Percentiles rank a stretch among this genome's conserved stretches.
Evolutionary conservation across 2,329 filamentous ascomycete species (phyloP).

Genomic region (Diaporthe destruens): DNA sequence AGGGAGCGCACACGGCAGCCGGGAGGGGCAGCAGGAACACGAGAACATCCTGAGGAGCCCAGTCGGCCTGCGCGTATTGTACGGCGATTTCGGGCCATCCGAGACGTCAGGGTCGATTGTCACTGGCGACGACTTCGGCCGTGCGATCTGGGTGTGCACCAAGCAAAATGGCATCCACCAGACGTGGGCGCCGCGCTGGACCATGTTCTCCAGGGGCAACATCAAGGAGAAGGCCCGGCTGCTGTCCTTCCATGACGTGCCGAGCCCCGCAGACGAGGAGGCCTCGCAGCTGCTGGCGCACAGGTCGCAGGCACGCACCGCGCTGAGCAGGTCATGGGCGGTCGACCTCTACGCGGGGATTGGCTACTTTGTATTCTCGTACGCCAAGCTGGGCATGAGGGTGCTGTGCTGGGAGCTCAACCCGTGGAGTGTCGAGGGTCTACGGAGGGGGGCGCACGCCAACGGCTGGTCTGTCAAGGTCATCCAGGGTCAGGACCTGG

Average conservation of each 20-base stretch:
- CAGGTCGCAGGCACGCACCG: not conserved
- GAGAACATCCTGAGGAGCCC: slow-evolving; percentile 84
- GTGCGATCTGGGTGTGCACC: slow-evolving; percentile 83
- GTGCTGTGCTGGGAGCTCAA: slow-evolving; percentile 94
- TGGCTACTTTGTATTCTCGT: slow-evolving; percentile 92
- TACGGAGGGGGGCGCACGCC: slow-evolving; percentile 78
- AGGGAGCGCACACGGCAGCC: not conserved
- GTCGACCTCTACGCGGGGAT: slow-evolving; percentile 94
- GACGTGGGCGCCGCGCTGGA: slow-evolving; percentile 88
- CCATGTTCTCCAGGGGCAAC: slow-evolving; percentile 95
- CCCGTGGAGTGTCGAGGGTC: slow-evolving; percentile 85
- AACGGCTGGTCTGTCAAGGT: slow-evolving; percentile 76
- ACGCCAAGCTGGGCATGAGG: slow-evolving; percentile 76
- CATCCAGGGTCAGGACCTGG: slow-evolving; percentile 58
- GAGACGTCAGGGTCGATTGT: slow-evolving; percentile 46
- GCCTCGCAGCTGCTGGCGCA: not conserved
- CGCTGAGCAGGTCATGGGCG: slow-evolving; percentile 60
- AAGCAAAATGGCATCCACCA: slow-evolving; percentile 85
- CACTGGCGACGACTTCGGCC: slow-evolving; percentile 66
- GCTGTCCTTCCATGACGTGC: slow-evolving; percentile 62
- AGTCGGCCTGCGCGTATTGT: slow-evolving; percentile 74
- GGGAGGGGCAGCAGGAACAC: slow-evolving; percentile 44
- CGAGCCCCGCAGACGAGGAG: not conserved
- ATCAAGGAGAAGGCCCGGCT: slow-evolving; percentile 88
- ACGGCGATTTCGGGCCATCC: slow-evolving; percentile 79